phyloP scores from a whole-genome alignment of 2,329 filamentous ascomycete genomes.

The Calonectria hongkongensis region DNA sequence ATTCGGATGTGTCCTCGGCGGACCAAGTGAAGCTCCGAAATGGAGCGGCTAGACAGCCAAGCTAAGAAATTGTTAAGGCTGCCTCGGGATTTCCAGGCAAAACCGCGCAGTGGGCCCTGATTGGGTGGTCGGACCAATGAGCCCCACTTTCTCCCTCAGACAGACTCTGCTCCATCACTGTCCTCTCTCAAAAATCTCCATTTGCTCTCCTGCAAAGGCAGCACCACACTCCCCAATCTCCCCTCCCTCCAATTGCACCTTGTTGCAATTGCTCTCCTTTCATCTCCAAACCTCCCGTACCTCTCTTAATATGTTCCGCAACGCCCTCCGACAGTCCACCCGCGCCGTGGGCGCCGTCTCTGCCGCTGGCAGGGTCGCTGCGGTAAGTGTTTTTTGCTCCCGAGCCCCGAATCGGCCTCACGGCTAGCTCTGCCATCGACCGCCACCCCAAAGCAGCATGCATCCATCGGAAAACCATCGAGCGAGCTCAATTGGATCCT shows the following conservation, averaged over 20 bases:
- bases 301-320: slow-evolving; percentile 91
- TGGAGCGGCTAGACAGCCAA: slow-evolving; percentile 48
- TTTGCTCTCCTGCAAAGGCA: slow-evolving; percentile 68
- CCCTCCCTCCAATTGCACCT: slow-evolving; percentile 77
- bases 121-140: slow-evolving; percentile 59
- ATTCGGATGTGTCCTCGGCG: slow-evolving; percentile 48
- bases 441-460: slow-evolving; percentile 60
- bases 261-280: slow-evolving; percentile 78
- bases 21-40: slow-evolving; percentile 52
- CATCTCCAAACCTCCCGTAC: slow-evolving; percentile 70
- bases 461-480: slow-evolving; percentile 57
- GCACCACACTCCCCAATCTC: slow-evolving; percentile 72
- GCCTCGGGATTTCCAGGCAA: slow-evolving; percentile 64
- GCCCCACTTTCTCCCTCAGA: slow-evolving; percentile 64
- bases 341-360: slow-evolving; percentile 95
- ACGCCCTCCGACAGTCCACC: slow-evolving; percentile 97
- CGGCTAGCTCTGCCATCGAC: slow-evolving; percentile 64
- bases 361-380: slow-evolving; percentile 92
- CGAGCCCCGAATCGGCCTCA: slow-evolving; percentile 63
- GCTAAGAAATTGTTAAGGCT: slow-evolving; percentile 62
- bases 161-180: slow-evolving; percentile 64
- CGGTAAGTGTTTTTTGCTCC: slow-evolving; percentile 82
- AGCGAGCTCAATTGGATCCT: slow-evolving; percentile 61
- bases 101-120: slow-evolving; percentile 59
- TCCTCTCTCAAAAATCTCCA: slow-evolving; percentile 67